Conservation (phyloP, 148 eudicot species). For the Heliamphora exappendiculata region DNA sequence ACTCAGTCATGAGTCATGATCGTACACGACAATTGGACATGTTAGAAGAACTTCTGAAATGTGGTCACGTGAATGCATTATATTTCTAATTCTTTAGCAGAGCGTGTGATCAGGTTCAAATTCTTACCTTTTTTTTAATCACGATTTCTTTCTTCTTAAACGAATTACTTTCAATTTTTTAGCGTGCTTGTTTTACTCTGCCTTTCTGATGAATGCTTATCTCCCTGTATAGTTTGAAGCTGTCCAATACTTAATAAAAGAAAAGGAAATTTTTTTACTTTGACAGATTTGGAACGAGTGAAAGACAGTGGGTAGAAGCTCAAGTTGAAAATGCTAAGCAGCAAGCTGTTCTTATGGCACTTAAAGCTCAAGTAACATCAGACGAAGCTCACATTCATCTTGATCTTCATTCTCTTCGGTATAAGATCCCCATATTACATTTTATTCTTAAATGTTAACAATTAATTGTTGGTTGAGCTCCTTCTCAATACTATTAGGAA, state of each 20-base stretch:
- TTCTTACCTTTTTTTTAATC: not conserved
- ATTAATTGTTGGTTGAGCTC: not conserved
- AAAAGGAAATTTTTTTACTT: not conserved
- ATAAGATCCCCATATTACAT: slow-evolving; percentile 10
- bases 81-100: not conserved
- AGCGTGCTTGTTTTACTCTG: not conserved
- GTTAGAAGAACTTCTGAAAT: not conserved
- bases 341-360: slow-evolving; percentile 80
- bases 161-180: not conserved
- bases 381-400: slow-evolving; percentile 99
- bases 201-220: not conserved
- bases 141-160: not conserved
- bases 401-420: slow-evolving; percentile 96
- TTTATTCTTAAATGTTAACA: not conserved
- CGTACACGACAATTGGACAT: not conserved
- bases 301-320: slow-evolving; percentile 99
- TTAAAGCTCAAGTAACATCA: slow-evolving; percentile 86
- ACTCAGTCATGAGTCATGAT: not conserved
- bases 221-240: not conserved
- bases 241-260: not conserved
- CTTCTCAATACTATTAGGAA: not conserved
- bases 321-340: slow-evolving; percentile 99
- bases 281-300: slow-evolving; percentile 92
- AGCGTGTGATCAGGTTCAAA: not conserved
- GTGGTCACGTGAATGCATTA: not conserved